A percentile compares a stretch with the other conserved stretches of the same genome.
Evolutionary conservation across 192 early-diverging fungal genomes (phyloP).

Genomic region (Linnemannia elongata): DNA sequence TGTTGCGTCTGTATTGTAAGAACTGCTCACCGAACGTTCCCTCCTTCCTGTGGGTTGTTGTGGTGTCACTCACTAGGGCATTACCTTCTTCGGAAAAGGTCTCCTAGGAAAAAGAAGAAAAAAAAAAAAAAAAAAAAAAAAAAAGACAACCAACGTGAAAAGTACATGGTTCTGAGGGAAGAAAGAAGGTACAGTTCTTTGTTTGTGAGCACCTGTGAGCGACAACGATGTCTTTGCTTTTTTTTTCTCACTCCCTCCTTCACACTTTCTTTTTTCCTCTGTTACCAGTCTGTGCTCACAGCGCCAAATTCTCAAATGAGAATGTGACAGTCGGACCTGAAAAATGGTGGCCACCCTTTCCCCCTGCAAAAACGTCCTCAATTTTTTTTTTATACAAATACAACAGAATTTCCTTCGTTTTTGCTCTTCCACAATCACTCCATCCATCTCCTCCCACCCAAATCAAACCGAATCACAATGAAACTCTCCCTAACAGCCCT

Average conservation of each 20-base stretch:
- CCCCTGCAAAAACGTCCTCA: too few relatives aligned
- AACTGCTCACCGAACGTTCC: background rate
- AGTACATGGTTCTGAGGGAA: background rate
- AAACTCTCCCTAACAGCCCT: background rate
- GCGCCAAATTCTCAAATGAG: background rate
- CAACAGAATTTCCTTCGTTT: too few relatives aligned
- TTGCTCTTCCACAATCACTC: background rate
- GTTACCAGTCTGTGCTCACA: background rate
- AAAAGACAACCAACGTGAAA: conserved; percentile 1
- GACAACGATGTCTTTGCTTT: background rate
- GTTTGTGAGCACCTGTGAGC: conserved; percentile 2
- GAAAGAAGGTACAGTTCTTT: background rate
- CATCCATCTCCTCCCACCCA: background rate
- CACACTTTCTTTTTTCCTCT: background rate
- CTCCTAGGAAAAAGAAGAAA: background rate
- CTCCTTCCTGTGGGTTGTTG: background rate
- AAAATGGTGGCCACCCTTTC: too few relatives aligned
- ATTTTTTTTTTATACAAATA: too few relatives aligned
- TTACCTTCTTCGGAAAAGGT: background rate
- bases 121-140: too few relatives aligned
- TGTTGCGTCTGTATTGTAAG: background rate
- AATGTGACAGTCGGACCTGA: too few relatives aligned
- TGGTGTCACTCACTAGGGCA: background rate
- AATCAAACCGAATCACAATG: background rate
- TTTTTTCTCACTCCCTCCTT: background rate